Conservation (phyloP, 202 grass and related monocot genomes). For the Hordeum pubiflorum region DNA sequence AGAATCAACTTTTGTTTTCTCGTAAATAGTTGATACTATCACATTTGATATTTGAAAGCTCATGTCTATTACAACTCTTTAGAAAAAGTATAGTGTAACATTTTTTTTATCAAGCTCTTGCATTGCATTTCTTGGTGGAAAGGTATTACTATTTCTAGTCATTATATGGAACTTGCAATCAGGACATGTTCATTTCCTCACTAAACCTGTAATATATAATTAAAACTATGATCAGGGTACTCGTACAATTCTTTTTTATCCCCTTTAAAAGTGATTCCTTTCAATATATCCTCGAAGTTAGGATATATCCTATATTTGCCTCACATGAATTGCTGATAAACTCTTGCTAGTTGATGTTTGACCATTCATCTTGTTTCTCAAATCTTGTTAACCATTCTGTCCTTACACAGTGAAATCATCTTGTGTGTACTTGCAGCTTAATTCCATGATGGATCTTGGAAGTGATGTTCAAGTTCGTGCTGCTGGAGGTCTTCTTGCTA, state of each 20-base stretch:
- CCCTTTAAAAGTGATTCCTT: background rate
- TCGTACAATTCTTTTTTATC: background rate
- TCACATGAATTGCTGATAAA: background rate
- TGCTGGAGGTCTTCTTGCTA: constrained; percentile 89
- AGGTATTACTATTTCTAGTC: background rate
- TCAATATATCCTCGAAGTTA: background rate
- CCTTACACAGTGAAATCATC: background rate
- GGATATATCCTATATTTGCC: constrained; percentile 17
- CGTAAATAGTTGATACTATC: background rate
- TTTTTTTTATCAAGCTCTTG: background rate
- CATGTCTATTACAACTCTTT: background rate
- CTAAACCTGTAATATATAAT: background rate
- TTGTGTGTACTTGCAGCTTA: constrained; percentile 62
- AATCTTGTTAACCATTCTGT: constrained; percentile 16
- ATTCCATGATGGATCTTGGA: constrained; percentile 99
- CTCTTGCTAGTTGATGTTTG: background rate
- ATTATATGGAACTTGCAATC: background rate
- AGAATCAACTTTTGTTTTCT: background rate
- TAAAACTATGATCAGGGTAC: background rate
- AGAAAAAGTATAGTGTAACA: background rate
- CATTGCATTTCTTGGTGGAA: background rate
- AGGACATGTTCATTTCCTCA: background rate
- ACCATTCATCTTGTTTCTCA: background rate
- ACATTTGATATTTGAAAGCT: background rate
- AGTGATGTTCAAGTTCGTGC: constrained; percentile 95